A percentile compares a stretch with the other conserved stretches of the same genome.
phyloP scores from a whole-genome alignment of 495 filamentous ascomycete genomes.

The Achaetomiella virescens region DNA sequence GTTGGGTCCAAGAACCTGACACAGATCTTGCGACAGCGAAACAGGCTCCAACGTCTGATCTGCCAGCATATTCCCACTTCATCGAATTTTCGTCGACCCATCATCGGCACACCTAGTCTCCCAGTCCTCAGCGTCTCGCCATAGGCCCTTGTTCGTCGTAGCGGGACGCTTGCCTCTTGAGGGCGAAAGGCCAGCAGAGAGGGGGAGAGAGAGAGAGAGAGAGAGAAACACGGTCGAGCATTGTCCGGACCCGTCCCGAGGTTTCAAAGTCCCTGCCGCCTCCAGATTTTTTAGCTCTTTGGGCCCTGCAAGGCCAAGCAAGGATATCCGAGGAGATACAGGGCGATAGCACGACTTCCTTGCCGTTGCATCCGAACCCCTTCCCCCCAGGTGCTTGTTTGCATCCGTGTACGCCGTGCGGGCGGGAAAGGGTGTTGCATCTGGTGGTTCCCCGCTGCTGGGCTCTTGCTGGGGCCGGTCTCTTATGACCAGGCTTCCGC shows the following conservation, averaged over 20 bases:
- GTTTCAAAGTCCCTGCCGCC: conserved; percentile 2
- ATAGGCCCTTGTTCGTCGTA: neutral
- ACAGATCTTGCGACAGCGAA: conserved; percentile 35
- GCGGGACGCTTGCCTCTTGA: neutral
- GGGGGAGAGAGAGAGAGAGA: neutral
- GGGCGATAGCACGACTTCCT: conserved; percentile 4
- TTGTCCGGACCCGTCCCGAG: neutral
- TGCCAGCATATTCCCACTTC: conserved; percentile 13
- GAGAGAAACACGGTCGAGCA: neutral
- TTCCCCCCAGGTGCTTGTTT: conserved; percentile 4
- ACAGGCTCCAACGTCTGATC: conserved; percentile 34
- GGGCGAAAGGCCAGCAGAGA: neutral
- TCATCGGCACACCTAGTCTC: neutral
- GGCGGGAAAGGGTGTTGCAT: conserved; percentile 12
- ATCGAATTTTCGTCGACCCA: conserved; percentile 8
- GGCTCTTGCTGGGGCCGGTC: conserved; percentile 14
- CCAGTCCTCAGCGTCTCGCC: conserved; percentile 1
- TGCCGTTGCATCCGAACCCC: conserved; percentile 12
- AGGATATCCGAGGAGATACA: neutral
- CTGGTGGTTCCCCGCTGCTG: conserved; percentile 14
- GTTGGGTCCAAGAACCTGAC: conserved; percentile 29
- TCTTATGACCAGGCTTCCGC: conserved; percentile 43
- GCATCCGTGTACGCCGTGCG: conserved; percentile 5
- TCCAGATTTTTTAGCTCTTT: neutral
- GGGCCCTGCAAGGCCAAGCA: neutral